phyloP scores from a whole-genome alignment of 345 rosid genomes.

The Arabis hirsuta region DNA sequence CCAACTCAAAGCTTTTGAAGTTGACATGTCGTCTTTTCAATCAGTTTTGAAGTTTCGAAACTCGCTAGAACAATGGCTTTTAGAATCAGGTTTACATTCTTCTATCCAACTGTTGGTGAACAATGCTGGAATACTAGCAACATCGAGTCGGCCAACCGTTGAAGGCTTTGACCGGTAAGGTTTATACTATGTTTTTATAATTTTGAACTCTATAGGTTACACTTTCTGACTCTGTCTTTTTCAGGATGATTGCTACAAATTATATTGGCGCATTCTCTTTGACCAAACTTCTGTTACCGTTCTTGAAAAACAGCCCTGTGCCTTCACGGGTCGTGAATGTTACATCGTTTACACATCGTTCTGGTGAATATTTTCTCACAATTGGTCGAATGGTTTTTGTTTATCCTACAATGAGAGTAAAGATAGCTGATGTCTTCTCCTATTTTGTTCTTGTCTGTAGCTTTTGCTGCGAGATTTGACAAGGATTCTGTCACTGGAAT shows the following conservation, averaged over 20 bases:
- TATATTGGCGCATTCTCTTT: constrained; percentile 76
- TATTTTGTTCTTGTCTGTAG: constrained; percentile 46
- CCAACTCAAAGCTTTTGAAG: constrained; percentile 64
- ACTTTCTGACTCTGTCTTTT: constrained; percentile 18
- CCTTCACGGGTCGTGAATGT: constrained; percentile 91
- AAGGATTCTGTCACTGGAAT: constrained; percentile 64
- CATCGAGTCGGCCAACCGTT: constrained; percentile 56
- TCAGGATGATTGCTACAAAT: constrained; percentile 91
- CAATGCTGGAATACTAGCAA: constrained; percentile 93
- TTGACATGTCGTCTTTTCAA: constrained; percentile 68
- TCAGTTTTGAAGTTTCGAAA: constrained; percentile 66
- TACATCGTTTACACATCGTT: constrained; percentile 87
- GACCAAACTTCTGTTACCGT: constrained; percentile 75
- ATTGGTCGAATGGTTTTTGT: not conserved
- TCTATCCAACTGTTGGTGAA: constrained; percentile 86
- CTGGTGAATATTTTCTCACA: constrained; percentile 49
- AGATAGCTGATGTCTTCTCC: constrained; percentile 5
- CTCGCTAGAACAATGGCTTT: constrained; percentile 78
- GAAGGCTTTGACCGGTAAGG: constrained; percentile 87
- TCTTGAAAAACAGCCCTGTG: constrained; percentile 72
- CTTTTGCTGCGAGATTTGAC: constrained; percentile 51
- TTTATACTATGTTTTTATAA: constrained; percentile 4
- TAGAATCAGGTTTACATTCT: constrained; percentile 67
- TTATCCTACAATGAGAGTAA: constrained; percentile 1
- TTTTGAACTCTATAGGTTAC: not conserved